phyloP scores from a whole-genome alignment of 1,139 yeast genomes.

The Debaryomyces robertsiae region DNA sequence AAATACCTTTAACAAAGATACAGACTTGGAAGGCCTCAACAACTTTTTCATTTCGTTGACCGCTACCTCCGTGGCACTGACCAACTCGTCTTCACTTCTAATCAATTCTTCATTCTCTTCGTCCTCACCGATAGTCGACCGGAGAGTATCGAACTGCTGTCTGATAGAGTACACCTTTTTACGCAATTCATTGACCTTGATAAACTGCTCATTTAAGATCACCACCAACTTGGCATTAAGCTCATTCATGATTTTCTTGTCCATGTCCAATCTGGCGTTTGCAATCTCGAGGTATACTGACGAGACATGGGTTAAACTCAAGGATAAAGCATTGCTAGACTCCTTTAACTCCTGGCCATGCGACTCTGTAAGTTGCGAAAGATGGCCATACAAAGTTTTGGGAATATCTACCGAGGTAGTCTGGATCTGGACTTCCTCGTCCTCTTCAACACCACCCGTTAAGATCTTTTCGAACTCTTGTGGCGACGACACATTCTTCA shows the following conservation, averaged over 20 bases:
- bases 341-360: constrained; percentile 45
- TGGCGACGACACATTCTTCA: constrained; percentile 62
- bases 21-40: constrained; percentile 65
- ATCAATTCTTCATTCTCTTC: constrained; percentile 59
- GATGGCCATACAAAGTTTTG: constrained; percentile 49
- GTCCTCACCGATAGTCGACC: constrained; percentile 40
- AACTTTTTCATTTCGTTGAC: constrained; percentile 76
- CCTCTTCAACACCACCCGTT: constrained; percentile 28
- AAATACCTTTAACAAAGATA: constrained; percentile 62
- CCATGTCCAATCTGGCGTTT: constrained; percentile 64
- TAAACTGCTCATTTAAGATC: constrained; percentile 58
- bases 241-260: constrained; percentile 55
- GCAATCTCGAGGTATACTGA: constrained; percentile 64
- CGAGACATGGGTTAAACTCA: constrained; percentile 57
- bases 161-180: constrained; percentile 70
- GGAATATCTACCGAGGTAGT: constrained; percentile 40
- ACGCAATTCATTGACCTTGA: constrained; percentile 61
- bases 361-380: constrained; percentile 37
- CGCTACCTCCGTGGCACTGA: constrained; percentile 72
- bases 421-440: constrained; percentile 29
- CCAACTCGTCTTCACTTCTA: constrained; percentile 73
- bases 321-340: constrained; percentile 50
- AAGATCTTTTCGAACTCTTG: constrained; percentile 62
- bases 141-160: constrained; percentile 66
- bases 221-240: constrained; percentile 57